Percentiles rank a stretch among this genome's conserved stretches.
Evolutionary conservation across 1,139 yeast genomes (phyloP).

Genomic region (Tardiomyces digboiensis): DNA sequence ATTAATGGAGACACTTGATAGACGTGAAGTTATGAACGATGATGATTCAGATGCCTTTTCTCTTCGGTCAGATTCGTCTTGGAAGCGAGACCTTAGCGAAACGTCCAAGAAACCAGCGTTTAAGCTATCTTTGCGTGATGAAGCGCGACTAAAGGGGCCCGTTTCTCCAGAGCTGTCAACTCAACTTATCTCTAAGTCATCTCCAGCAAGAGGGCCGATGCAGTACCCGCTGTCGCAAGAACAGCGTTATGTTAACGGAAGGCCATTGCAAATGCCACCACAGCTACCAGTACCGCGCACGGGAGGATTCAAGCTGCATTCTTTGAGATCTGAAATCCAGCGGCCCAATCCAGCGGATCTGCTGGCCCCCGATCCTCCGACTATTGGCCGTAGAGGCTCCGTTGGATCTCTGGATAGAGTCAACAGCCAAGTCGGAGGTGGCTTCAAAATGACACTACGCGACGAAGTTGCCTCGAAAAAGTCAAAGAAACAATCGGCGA

Average conservation of each 20-base stretch:
- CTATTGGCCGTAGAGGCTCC: neutral
- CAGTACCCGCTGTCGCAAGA: too few species aligned
- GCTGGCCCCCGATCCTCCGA: conserved; percentile 1
- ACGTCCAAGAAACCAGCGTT: conserved; percentile 1
- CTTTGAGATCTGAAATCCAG: conserved; percentile 10
- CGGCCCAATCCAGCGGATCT: conserved; percentile 11
- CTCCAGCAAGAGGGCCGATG: neutral
- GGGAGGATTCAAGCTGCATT: conserved; percentile 12
- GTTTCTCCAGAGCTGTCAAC: neutral
- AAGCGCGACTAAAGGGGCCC: neutral
- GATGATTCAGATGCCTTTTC: conserved; percentile 12
- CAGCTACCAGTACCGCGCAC: neutral
- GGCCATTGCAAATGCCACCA: neutral
- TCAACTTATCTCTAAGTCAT: neutral
- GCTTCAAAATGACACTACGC: conserved; percentile 4
- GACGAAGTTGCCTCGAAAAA: conserved; percentile 1
- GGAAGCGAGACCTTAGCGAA: conserved; percentile 16
- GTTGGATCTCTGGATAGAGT: neutral
- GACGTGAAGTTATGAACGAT: conserved; percentile 11
- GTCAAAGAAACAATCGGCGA: neutral
- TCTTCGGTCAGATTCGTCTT: conserved; percentile 22
- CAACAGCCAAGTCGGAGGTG: neutral
- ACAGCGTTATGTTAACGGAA: too few species aligned
- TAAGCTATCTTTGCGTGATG: neutral
- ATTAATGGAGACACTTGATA: too few species aligned